A percentile compares a stretch with the other conserved stretches of the same genome.
These are phyloP conservation scores for Leccinum rimulosum DNA, from an alignment of 768 basidiomycete genomes.

Conservation along the genomic window DNA sequence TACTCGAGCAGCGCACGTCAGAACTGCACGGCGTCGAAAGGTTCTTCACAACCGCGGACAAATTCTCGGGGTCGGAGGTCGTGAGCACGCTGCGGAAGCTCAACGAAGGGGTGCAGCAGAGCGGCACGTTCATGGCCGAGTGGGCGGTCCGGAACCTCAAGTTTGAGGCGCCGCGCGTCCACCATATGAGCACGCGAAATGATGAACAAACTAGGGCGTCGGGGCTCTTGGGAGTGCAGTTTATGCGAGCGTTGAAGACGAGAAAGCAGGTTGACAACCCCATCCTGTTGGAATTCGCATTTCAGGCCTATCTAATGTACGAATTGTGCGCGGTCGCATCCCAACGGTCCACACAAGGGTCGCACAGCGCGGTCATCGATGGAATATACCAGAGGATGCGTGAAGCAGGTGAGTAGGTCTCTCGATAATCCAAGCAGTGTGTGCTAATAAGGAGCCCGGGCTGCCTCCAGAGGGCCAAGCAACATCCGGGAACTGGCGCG, in stretches of 20 bases:
- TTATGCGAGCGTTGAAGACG: conserved; percentile 19
- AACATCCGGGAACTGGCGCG: conserved; percentile 42
- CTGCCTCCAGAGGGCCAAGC: conserved; percentile 38
- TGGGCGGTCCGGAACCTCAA: conserved; percentile 38
- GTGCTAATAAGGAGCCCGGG: not conserved
- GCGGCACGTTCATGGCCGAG: conserved; percentile 43
- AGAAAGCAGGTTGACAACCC: conserved; percentile 25
- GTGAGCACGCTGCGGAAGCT: conserved; percentile 40
- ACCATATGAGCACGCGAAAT: conserved; percentile 3
- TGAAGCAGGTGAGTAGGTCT: conserved; percentile 29
- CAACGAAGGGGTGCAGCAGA: conserved; percentile 46
- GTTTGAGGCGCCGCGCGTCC: conserved; percentile 12
- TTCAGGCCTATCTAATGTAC: conserved; percentile 26
- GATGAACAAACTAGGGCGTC: conserved; percentile 10
- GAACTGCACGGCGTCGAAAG: conserved; percentile 42
- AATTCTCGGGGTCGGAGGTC: conserved; percentile 44
- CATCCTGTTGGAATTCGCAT: conserved; percentile 32
- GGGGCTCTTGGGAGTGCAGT: conserved; percentile 10
- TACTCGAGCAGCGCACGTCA: conserved; percentile 39
- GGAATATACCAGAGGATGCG: conserved; percentile 33
- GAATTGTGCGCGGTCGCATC: conserved; percentile 18
- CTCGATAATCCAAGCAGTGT: not conserved
- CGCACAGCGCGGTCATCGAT: conserved; percentile 14
- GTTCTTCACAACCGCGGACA: conserved; percentile 42
- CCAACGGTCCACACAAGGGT: conserved; percentile 19